Percentiles rank a stretch among this genome's conserved stretches.
These are phyloP conservation scores for Oryza coarctata DNA, from an alignment of 176 grass and related monocot species.

Conservation along the genomic window DNA sequence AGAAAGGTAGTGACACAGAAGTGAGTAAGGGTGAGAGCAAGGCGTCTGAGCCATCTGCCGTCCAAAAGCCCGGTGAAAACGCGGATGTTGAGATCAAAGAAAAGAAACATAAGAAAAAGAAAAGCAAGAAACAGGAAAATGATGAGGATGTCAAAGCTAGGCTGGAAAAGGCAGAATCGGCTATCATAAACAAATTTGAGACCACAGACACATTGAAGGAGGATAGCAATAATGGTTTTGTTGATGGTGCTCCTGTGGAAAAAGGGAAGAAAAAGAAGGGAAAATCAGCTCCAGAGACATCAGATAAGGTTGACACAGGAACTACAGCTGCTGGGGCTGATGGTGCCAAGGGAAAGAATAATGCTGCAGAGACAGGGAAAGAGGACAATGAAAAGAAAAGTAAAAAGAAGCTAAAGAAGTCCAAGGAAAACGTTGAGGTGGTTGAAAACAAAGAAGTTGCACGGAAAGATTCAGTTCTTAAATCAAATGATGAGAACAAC, in stretches of 20 bases:
- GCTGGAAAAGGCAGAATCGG: constrained; percentile 31
- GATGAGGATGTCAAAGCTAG: constrained; percentile 40
- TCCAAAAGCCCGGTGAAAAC: background rate
- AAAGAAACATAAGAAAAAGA: constrained; percentile 44
- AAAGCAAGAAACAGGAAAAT: constrained; percentile 49
- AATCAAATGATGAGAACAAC: constrained; percentile 40
- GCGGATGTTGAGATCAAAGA: background rate
- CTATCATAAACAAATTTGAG: constrained; percentile 18
- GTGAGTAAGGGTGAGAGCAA: background rate
- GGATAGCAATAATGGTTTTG: constrained; percentile 6
- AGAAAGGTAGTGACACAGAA: background rate
- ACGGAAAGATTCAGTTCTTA: constrained; percentile 27
- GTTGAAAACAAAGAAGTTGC: constrained; percentile 42
- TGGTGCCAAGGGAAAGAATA: constrained; percentile 3
- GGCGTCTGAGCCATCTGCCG: background rate
- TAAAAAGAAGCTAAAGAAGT: constrained; percentile 54
- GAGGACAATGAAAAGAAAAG: constrained; percentile 42
- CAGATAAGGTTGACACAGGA: constrained; percentile 33
- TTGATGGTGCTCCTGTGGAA: constrained; percentile 24
- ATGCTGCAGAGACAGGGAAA: constrained; percentile 17
- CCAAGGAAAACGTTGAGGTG: constrained; percentile 47
- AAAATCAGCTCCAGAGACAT: constrained; percentile 38
- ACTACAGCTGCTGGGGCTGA: constrained; percentile 13
- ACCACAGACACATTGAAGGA: constrained; percentile 26
- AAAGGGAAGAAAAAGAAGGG: constrained; percentile 65